A percentile compares a stretch with the other conserved stretches of the same genome.
phyloP scores from a whole-genome alignment of 768 basidiomycete genomes.

The Auriscalpium microsporum region DNA sequence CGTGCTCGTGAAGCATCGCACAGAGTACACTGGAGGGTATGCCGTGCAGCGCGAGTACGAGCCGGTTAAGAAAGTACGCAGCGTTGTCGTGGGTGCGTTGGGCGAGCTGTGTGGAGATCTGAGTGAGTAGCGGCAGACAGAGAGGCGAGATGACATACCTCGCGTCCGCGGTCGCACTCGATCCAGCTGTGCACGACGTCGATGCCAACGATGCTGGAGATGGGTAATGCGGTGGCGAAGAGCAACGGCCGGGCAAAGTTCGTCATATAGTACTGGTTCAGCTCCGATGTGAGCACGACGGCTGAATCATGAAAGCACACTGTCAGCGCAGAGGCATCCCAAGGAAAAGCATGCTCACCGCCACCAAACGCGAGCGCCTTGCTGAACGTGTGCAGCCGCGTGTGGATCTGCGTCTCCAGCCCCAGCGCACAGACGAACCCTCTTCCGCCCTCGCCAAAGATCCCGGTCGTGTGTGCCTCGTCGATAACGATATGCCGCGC shows the following conservation, averaged over 20 bases:
- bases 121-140: background rate
- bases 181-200: conserved; percentile 7
- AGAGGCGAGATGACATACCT: background rate
- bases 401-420: conserved; percentile 32
- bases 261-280: conserved; percentile 4
- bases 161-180: conserved; percentile 3
- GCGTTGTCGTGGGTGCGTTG: background rate
- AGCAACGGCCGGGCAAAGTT: conserved; percentile 9
- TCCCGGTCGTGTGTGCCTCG: conserved; percentile 49
- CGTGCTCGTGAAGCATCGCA: no score
- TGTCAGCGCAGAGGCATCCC: no score
- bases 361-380: conserved; percentile 27
- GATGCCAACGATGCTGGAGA: conserved; percentile 4
- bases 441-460: conserved; percentile 38
- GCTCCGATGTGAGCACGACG: conserved; percentile 8
- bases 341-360: conserved; percentile 2
- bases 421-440: conserved; percentile 37
- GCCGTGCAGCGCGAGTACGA: background rate
- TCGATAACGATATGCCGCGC: conserved; percentile 42
- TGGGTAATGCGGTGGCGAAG: conserved; percentile 10
- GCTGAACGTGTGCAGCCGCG: conserved; percentile 45
- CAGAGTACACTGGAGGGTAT: background rate
- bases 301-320: background rate
- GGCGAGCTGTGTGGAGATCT: background rate
- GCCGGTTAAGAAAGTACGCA: background rate